Percentiles rank a stretch among this genome's conserved stretches.
Conservation (phyloP, 2,329 filamentous ascomycete genomes). For the Tolypocladium pustulatum region DNA sequence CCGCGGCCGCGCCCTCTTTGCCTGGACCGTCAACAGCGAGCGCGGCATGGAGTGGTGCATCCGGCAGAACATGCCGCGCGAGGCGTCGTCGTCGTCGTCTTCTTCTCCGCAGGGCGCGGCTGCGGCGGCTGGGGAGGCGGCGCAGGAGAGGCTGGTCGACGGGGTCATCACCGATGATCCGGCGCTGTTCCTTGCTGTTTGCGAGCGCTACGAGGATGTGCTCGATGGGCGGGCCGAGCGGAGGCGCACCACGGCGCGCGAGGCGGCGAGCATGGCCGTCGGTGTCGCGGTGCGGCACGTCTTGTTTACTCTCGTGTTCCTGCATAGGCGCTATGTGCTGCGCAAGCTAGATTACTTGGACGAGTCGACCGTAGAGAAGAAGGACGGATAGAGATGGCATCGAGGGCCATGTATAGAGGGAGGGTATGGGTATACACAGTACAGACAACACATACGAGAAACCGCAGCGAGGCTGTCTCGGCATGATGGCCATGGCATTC, state of each 20-base stretch:
- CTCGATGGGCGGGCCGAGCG: constrained; percentile 13
- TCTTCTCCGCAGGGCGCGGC: no score
- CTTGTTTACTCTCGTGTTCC: constrained; percentile 11
- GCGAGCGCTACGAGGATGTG: constrained; percentile 27
- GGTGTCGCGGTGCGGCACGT: constrained; percentile 10
- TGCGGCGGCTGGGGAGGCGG: neutral
- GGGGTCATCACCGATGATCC: constrained; percentile 84
- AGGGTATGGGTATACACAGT: neutral
- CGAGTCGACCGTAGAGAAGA: constrained; percentile 9
- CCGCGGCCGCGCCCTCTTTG: constrained; percentile 48
- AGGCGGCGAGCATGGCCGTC: constrained; percentile 7
- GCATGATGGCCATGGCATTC: neutral
- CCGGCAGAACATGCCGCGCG: constrained; percentile 13
- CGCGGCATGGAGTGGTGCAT: constrained; percentile 77
- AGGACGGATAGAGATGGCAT: neutral
- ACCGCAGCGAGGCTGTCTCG: neutral
- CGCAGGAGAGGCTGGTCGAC: constrained; percentile 40
- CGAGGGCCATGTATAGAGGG: neutral
- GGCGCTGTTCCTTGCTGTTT: constrained; percentile 53
- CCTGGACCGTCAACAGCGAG: constrained; percentile 81
- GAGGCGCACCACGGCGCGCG: constrained; percentile 5
- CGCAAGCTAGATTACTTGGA: constrained; percentile 17
- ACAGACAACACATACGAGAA: neutral
- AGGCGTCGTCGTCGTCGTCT: no score
- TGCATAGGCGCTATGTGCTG: constrained; percentile 12